Conservation (phyloP, 768 basidiomycete species). For the Tricholoma sp. region DNA sequence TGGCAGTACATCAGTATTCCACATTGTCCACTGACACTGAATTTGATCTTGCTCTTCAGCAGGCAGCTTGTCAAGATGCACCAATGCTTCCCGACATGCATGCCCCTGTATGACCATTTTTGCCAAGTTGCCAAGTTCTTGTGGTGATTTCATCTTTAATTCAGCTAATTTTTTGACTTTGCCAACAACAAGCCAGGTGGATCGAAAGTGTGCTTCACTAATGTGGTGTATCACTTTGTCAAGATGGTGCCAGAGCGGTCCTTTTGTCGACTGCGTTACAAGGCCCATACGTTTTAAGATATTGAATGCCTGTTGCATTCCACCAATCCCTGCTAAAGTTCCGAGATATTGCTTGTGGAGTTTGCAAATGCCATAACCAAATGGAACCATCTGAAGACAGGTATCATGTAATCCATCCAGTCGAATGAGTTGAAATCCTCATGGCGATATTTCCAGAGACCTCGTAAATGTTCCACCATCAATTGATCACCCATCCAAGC, state of each 20-base stretch:
- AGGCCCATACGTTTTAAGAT: slow-evolving; percentile 26
- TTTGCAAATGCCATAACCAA: slow-evolving; percentile 33
- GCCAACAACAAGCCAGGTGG: slow-evolving; percentile 23
- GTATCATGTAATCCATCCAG: slow-evolving; percentile 26
- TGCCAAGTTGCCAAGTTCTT: slow-evolving; percentile 23
- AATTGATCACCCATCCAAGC: slow-evolving; percentile 31
- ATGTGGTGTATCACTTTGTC: slow-evolving; percentile 32
- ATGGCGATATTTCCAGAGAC: slow-evolving; percentile 20
- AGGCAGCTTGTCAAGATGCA: slow-evolving; percentile 15
- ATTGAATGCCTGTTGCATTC: slow-evolving; percentile 26
- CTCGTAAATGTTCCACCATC: slow-evolving; percentile 20
- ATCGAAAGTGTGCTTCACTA: slow-evolving; percentile 31
- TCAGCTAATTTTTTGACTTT: slow-evolving; percentile 19
- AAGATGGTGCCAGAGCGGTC: slow-evolving; percentile 30
- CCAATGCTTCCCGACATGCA: slow-evolving; percentile 27
- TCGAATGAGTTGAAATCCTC: slow-evolving; percentile 27
- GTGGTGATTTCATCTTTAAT: slow-evolving; percentile 20
- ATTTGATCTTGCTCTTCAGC: slow-evolving; percentile 21
- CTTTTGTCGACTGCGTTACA: slow-evolving; percentile 16
- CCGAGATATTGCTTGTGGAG: slow-evolving; percentile 38
- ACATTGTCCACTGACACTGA: slow-evolving; percentile 24
- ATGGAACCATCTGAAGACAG: slow-evolving; percentile 38
- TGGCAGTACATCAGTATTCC: slow-evolving; percentile 28
- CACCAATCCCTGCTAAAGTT: slow-evolving; percentile 20
- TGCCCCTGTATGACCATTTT: slow-evolving; percentile 18